Base-by-base conservation (phyloP, 2,329 filamentous ascomycete genomes). In the Hymenoscyphus fructigenus region DNA sequence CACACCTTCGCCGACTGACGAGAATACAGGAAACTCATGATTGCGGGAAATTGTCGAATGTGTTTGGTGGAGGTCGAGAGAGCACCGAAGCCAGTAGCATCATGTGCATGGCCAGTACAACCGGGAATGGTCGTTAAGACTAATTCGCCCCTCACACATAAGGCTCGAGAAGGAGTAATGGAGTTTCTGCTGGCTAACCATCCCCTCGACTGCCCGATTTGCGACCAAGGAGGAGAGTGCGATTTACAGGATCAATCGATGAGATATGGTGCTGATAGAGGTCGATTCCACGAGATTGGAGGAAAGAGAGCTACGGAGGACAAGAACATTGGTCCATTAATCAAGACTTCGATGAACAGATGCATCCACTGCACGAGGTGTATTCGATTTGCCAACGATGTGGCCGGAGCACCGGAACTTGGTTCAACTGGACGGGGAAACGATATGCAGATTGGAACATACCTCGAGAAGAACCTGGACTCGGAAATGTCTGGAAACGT, bases 291-390 rank as follows among this genome's bases (percentile, higher is more conserved):
- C 82, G 95, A 99, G 80, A 81, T 96, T 75, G 89, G 87, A 63
- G 95, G 95, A 80, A 99, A 99, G 86, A 91, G 95, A 83, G 95
- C 93, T 29, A 93, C 97, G 47, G 95, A 99, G 82, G 95, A 99
- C 81, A 99, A 99, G 86, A 98, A 99, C 80, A 97, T 99, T 75
- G 95, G 95, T 41, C 95, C 95, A 62, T 80, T 99, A 72, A 91
- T 99, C 82, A 99, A 99, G 87, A 99, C 95, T 3, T 99, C 95
- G 59, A 99, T 99, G 95, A 99, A 99, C 85, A 88, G 95, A 78
- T 99, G 95, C 80, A 99, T 99, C 75, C 95, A 99, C 84, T 99
- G 95, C 85, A 99, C 95, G 69, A 89, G 95, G 75, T 99, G 95
- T 81, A 88, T 99, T 73, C 93, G 95, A 76, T 99, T 99, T 80